A percentile compares a stretch with the other conserved stretches of the same genome.
These are phyloP conservation scores for Pichia sp. DNA, from an alignment of 1,139 yeast species.

Conservation along the genomic window DNA sequence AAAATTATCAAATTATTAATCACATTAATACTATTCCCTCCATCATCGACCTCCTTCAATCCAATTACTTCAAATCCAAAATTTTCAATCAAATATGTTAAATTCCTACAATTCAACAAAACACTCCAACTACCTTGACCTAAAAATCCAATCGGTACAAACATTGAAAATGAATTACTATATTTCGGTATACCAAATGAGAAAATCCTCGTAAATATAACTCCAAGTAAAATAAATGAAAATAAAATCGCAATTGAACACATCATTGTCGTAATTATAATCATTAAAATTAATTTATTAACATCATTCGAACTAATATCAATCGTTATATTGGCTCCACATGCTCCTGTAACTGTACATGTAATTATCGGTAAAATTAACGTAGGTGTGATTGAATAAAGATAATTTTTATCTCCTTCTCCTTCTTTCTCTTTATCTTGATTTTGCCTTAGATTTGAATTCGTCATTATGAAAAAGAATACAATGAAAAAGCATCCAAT, in stretches of 20 bases:
- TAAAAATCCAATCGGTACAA: conserved; percentile 59
- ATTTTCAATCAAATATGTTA: conserved; percentile 16
- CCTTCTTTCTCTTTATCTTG: neutral
- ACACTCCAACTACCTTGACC: conserved; percentile 80
- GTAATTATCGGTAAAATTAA: conserved; percentile 64
- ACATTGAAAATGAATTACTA: conserved; percentile 40
- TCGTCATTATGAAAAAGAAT: conserved; percentile 4
- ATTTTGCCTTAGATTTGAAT: conserved; percentile 21
- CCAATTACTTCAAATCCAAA: conserved; percentile 9
- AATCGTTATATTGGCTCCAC: conserved; percentile 49
- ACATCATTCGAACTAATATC: conserved; percentile 32
- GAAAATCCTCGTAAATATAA: conserved; percentile 54
- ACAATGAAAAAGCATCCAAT: conserved; percentile 25
- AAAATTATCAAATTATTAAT: conserved; percentile 13
- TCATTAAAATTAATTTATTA: conserved; percentile 40
- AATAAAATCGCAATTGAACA: conserved; percentile 64
- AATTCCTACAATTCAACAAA: conserved; percentile 29
- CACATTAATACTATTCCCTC: neutral
- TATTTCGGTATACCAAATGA: conserved; percentile 52
- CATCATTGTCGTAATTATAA: conserved; percentile 47
- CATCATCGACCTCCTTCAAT: conserved; percentile 5
- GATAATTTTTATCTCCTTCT: conserved; percentile 30
- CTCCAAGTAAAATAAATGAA: conserved; percentile 49
- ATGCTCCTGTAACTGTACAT: conserved; percentile 63
- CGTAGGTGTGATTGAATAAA: conserved; percentile 10